Base-by-base conservation (phyloP, 495 filamentous ascomycete species). In the Penicilliopsis zonata region DNA sequence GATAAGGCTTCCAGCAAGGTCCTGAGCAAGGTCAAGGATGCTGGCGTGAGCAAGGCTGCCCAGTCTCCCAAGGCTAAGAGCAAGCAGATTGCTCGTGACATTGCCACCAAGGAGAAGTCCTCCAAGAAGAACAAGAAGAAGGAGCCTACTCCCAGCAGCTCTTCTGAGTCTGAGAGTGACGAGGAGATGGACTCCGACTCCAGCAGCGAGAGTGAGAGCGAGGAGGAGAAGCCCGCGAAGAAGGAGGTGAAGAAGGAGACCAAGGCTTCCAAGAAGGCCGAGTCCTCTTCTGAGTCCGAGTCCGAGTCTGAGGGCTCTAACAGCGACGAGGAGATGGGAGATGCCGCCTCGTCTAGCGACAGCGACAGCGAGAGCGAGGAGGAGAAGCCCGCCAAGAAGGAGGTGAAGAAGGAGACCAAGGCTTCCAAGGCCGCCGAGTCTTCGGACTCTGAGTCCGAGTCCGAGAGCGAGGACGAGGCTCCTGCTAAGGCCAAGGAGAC, bases 1-100 rank as follows among this genome's bases (percentile, higher is more conserved):
- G 57, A 67, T 34, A 65, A 66, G 51, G 39, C 49, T 34, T 48
- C 50, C 50, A 51, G 52, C 56, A 69, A 69, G 57, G 34, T 52
- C 42, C 31, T 69, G 43, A 57, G 46, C 52, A 67, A 68, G 54
- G 66, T 67, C 59, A 70, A 69, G 57, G 54, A 62, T 44, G 52
- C 60, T 41, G 65, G 56, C 32, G 56, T 70, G 35, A 55, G 54
- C 54, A 70, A 70, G 57, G 39, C 60, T 29, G 51, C 63, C 37
- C 50, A 62, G 53, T 57, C 60, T 24, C 56, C 62, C 21, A 62
- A 66, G 43, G 36, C 61, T 33, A 68, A 68, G 58, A 63, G 59
- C 61, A 68, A 68, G 52, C 48, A 58, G 40, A 44, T 67, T 31
- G 63, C 67, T 36, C 49, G 52, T 31, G 55, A 66, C 35, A 42